Percentiles rank a stretch among this genome's conserved stretches.
These are phyloP conservation scores for Alternaria gansuensis DNA, from an alignment of 2,329 filamentous ascomycete species.

Conservation along the genomic window DNA sequence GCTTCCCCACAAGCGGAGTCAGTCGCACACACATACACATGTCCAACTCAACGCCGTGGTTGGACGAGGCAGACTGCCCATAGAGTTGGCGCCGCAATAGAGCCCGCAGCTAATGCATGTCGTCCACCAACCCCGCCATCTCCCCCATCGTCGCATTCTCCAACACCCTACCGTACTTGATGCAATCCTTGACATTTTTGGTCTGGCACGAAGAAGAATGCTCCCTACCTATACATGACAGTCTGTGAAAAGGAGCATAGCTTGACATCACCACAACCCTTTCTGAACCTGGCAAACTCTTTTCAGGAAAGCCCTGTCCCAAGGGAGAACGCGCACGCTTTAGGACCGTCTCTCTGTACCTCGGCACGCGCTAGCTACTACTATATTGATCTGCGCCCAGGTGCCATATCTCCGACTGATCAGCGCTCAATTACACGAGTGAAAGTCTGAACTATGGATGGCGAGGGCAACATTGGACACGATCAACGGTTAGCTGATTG, in stretches of 20 bases:
- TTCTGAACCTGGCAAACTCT: background rate
- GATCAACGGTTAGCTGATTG: slow-evolving; percentile 3
- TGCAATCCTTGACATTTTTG: background rate
- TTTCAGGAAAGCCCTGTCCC: background rate
- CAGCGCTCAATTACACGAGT: slow-evolving; percentile 9
- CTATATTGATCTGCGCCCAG: slow-evolving; percentile 7
- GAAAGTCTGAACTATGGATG: background rate
- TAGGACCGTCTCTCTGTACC: slow-evolving; percentile 1
- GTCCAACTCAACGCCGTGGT: background rate
- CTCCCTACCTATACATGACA: background rate
- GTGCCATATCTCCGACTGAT: slow-evolving; percentile 11
- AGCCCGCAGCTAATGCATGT: slow-evolving; percentile 5
- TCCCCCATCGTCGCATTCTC: background rate
- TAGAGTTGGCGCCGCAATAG: slow-evolving; percentile 4
- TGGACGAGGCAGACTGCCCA: background rate
- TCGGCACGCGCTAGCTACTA: slow-evolving; percentile 3
- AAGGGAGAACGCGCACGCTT: background rate
- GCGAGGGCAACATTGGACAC: background rate
- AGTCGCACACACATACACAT: too few species aligned
- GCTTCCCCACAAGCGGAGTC: background rate
- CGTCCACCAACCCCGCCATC: background rate
- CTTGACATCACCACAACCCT: background rate
- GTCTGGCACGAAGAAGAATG: background rate
- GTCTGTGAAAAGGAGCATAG: background rate
- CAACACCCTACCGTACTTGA: background rate